Percentiles rank a stretch among this genome's conserved stretches.
These are phyloP conservation scores for Claviceps purpurea DNA, from an alignment of 2,329 filamentous ascomycete species.

Conservation along the genomic window DNA sequence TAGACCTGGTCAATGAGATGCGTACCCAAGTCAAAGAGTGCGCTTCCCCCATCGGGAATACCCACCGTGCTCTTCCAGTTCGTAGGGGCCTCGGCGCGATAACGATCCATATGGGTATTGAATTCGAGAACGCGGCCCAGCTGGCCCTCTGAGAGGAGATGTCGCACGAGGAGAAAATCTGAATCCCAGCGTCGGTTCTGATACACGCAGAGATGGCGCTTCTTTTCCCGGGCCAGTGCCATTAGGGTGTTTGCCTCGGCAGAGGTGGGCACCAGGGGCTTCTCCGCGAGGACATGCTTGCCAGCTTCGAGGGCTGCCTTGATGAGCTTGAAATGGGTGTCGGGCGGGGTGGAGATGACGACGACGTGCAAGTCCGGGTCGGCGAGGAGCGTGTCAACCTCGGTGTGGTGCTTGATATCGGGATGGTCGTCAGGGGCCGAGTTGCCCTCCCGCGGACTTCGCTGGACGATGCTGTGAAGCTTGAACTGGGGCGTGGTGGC, in stretches of 20 bases:
- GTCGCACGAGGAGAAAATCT: slow-evolving; percentile 58
- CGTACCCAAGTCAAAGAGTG: slow-evolving; percentile 60
- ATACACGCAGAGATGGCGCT: slow-evolving; percentile 50
- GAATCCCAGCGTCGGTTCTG: slow-evolving; percentile 68
- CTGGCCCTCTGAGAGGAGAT: slow-evolving; percentile 43
- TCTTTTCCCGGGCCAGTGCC: slow-evolving; percentile 35
- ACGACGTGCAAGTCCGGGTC: slow-evolving; percentile 56
- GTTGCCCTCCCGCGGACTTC: slow-evolving; percentile 48
- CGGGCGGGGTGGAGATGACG: slow-evolving; percentile 57
- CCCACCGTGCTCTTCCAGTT: slow-evolving; percentile 54
- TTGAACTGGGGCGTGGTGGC: slow-evolving; percentile 47
- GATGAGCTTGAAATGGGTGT: slow-evolving; percentile 54
- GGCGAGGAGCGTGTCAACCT: slow-evolving; percentile 47
- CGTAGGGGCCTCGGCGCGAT: slow-evolving; percentile 43
- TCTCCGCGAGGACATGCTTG: slow-evolving; percentile 72
- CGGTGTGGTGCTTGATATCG: slow-evolving; percentile 47
- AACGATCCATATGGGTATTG: slow-evolving; percentile 69
- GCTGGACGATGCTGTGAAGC: slow-evolving; percentile 65
- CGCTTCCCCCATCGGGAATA: slow-evolving; percentile 50
- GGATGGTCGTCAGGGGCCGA: slow-evolving; percentile 60
- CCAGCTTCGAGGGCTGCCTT: slow-evolving; percentile 52
- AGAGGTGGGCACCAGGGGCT: slow-evolving; percentile 65
- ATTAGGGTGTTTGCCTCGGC: slow-evolving; percentile 54
- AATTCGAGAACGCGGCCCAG: slow-evolving; percentile 66
- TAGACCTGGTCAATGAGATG: slow-evolving; percentile 68